Evolutionary conservation across 257 asterid species (phyloP).

Genomic region (Solanum paucissectum): DNA sequence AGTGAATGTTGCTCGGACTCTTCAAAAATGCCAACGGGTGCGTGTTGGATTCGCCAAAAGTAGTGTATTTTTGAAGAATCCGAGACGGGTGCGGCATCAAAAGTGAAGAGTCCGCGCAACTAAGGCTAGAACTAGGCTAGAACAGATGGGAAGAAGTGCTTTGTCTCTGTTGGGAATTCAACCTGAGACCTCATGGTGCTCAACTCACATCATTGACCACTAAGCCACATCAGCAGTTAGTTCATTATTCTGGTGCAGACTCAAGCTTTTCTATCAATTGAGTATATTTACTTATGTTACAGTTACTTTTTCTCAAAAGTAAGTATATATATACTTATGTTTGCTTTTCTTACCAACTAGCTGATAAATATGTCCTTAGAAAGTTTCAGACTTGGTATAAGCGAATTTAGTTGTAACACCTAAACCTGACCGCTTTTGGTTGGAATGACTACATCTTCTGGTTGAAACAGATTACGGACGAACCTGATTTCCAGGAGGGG

Average conservation of each 20-base stretch:
- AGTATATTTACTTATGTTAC: background rate
- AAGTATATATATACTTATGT: background rate
- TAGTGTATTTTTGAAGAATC: no score
- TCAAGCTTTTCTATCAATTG: background rate
- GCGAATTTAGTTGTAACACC: background rate
- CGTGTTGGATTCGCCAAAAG: no score
- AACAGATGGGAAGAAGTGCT: background rate
- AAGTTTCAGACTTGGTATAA: background rate
- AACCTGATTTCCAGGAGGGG: background rate
- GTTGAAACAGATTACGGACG: background rate
- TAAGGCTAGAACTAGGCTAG: background rate
- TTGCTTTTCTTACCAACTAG: background rate
- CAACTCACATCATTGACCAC: background rate
- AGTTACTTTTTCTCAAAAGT: background rate
- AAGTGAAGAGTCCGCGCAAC: no score
- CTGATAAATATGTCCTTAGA: background rate
- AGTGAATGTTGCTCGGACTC: no score
- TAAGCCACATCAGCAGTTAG: background rate
- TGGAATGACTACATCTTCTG: background rate
- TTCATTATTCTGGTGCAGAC: background rate
- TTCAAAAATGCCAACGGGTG: no score
- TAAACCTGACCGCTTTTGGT: background rate
- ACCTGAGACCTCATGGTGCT: background rate
- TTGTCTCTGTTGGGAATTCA: background rate
- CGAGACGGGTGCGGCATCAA: no score